Evolutionary conservation across 352 stramenopile genomes (phyloP), one percentile per base, ranked within the genome.

Genomic region (Phytophthora fragariae): DNA sequence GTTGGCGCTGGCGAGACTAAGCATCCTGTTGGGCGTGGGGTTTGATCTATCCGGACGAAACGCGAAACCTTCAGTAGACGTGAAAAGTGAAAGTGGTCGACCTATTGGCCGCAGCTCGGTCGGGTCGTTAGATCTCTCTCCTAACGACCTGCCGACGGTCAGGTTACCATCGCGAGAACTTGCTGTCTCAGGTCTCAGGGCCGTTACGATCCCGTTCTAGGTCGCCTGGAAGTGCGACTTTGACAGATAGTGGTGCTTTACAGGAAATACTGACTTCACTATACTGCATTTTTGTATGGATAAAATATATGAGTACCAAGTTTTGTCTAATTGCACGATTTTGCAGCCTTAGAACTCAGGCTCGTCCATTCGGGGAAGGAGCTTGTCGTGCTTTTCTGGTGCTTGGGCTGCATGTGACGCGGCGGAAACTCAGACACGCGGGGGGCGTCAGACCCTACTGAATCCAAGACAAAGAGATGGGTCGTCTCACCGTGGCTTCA

Each of bases 381-480:
- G 37, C 39, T 46, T 4, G 17, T 46, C 14, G 14, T 11, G 11
- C 39, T 46, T 46, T n/a, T 61, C 53, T 65, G 62, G 53, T 75
- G 68, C 68, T 72, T 75, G 62, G 67, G 57, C 52, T 49, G 35
- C 69, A 76, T 72, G 69, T 72, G 69, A 76, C 63, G 63, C 21
- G 63, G 65, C 69, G 55, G 58, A 62, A 58, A 76, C 57, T 60
- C 69, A 54, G 60, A 62, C 39, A 47, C 27, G 49, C 57, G 65
- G 61, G 66, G 49, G 39, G 65, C n/a, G 47, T 24, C 52, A 41
- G 52, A 10, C 44, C 61, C 33, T 75, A 71, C 62, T 59, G 65
- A 76, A 37, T 29, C 5, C 57, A 64, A 76, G 56, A 37, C 17
- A 54, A 70, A 76, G 33, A 68, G 47, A 72, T 61, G 56, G 56